These are phyloP conservation scores for Citrullus colocynthis DNA, from an alignment of 306 rosid species.

Conservation along the genomic window DNA sequence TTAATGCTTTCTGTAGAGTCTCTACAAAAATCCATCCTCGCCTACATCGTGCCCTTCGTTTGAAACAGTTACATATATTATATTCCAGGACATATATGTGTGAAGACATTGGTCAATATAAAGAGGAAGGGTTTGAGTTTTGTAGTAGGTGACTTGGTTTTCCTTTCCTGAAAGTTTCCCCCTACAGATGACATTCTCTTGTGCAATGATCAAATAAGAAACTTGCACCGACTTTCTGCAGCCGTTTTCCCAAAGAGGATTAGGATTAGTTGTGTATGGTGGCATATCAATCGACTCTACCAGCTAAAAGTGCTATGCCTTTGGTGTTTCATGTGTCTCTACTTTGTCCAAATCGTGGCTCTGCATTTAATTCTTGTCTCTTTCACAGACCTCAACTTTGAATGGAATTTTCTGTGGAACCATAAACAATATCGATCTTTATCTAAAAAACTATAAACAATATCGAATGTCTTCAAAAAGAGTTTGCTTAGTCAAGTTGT, in stretches of 20 bases:
- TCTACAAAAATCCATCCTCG: neutral
- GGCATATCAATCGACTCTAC: neutral
- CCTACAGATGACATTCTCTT: neutral
- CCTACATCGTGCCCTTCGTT: neutral
- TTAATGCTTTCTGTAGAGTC: neutral
- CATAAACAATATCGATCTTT: neutral
- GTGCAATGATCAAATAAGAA: neutral
- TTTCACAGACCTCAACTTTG: neutral
- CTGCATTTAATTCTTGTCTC: neutral
- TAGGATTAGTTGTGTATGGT: neutral
- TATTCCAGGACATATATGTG: neutral
- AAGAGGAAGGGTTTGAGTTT: slow-evolving; percentile 7
- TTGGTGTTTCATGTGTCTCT: neutral
- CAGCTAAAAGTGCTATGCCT: neutral
- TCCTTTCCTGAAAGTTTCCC: neutral
- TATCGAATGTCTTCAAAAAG: neutral
- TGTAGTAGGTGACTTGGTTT: neutral
- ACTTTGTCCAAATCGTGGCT: neutral
- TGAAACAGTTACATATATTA: neutral
- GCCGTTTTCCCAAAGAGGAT: neutral
- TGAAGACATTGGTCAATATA: neutral
- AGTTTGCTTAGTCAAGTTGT: neutral
- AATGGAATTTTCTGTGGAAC: neutral
- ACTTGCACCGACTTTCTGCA: neutral
- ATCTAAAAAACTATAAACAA: neutral